Evolutionary conservation across 2,329 filamentous ascomycete species (phyloP), one percentile per base, ranked within the genome.

Genomic region (Endoconidiophora laricicola): DNA sequence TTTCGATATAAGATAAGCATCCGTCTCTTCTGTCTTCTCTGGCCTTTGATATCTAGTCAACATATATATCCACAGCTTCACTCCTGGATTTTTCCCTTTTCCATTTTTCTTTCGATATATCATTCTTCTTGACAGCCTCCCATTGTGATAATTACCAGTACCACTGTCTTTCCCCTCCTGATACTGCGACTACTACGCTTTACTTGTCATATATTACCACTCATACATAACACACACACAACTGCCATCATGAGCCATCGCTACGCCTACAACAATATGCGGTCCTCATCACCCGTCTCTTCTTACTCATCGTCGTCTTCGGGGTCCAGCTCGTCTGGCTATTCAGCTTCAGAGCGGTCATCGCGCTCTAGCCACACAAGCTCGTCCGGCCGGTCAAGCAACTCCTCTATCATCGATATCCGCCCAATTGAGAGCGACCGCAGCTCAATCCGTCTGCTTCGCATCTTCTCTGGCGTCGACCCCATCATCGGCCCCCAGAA

Each of bases 381-480:
- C 5, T 44, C 29, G 18, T 44, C 40, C 41, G 22, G 22, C 23
- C 37, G 20, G n/a, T 46, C 49, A 12, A 22, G 14, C 14, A 23
- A 41, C n/a, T 48, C 48, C 14, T 44, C 47, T 14, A 23, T 33
- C 26, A 44, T 48, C 22, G 33, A 48, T 2, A 37, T 39, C 4
- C 42, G 47, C 5, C 38, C 38, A 10, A 48, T 53, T 36, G 38
- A 53, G 43, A 49, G 46, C 10, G 26, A 49, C 26, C 37, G 42
- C 37, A 38, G 38, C 12, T 47, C 46, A 16, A 47, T 53, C 20
- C 51, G 47, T 22, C 38, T 53, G 37, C 51, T 53, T 16, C 51
- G 51, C 47, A 53, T 53, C 43, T 53, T 53, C 39, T 53, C 51
- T 14, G 51, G 51, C 48, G 37, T 53, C 23, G 51, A 53, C n/a